Base-by-base conservation (phyloP, 2,329 filamentous ascomycete species). In the Aciculosporium take region DNA sequence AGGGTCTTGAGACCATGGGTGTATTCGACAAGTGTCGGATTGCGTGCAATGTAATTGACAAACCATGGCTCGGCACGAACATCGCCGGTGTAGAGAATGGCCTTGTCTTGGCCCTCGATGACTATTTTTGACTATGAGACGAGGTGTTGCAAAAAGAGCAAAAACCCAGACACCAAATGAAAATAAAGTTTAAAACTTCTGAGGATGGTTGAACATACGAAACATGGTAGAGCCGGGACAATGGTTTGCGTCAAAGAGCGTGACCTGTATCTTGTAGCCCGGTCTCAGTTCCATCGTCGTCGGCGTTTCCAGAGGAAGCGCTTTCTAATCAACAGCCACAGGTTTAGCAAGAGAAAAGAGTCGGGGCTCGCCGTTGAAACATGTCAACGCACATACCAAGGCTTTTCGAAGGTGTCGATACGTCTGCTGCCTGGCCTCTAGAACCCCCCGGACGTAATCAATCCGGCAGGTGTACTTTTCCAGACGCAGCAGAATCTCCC, bases 181-280 rank as follows among this genome's bases (percentile, higher is more conserved):
- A 34, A 34, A 15, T 12, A 7, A 15, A 7, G 7, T 10, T 3
- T n/a, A n/a, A n/a, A n/a, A n/a, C n/a, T n/a, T n/a, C n/a, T n/a
- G n/a, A n/a, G n/a, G n/a, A 2, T 2, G 1, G 8, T 15, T 2
- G 5, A 1, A 57, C 71, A 48, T 56, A 76, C 73, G 66, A 54
- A 95, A 95, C 86, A 94, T 94, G 15, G 91, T 85, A 15, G 86
- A 79, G 0, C 89, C 88, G 0, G 81, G 73, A 52, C 89, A 96
- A 56, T 95, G 89, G 51, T 96, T 95, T 1, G 89, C 87, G 63
- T 94, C 82, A 39, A 95, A 74, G 0, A 95, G 67, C 0, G 87
- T 95, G 15, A 94, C 84, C 36, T 79, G 76, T 20, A 95, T 76
- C n/a, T 62, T 64, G 36, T 72, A 71, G 1, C 74, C 74, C 0